Conservation (phyloP, 2,329 filamentous ascomycete genomes). For the Neoscytalidium dimidiatum region DNA sequence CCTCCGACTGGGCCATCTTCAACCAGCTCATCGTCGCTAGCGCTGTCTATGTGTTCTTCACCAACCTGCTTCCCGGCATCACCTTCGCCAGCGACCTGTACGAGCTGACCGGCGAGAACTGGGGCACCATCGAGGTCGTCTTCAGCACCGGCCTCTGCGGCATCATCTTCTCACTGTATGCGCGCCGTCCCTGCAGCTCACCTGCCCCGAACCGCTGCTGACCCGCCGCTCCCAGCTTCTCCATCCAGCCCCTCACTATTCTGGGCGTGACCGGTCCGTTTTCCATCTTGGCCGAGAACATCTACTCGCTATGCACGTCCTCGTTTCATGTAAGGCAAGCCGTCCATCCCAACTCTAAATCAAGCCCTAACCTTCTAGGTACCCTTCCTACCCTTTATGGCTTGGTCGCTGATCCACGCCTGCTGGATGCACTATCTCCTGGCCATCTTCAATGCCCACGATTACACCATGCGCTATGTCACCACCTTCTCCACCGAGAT, state of each 20-base stretch:
- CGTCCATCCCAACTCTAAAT: neutral
- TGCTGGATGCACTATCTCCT: conserved; percentile 67
- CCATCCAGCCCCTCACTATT: conserved; percentile 65
- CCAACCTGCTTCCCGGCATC: conserved; percentile 66
- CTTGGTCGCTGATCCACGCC: conserved; percentile 66
- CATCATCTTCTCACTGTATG: conserved; percentile 62
- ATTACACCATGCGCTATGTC: conserved; percentile 71
- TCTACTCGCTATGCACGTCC: conserved; percentile 59
- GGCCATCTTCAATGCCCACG: conserved; percentile 67
- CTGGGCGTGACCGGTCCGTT: conserved; percentile 68
- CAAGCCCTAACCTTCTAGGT: conserved; percentile 40
- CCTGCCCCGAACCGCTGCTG: neutral
- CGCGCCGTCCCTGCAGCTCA: conserved; percentile 4
- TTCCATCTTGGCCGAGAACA: conserved; percentile 66
- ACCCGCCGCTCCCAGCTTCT: conserved; percentile 42
- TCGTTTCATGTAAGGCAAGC: conserved; percentile 55
- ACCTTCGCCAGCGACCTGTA: conserved; percentile 68
- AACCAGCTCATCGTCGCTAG: conserved; percentile 66
- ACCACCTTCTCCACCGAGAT: conserved; percentile 68
- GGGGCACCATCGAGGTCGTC: conserved; percentile 68
- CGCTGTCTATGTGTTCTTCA: conserved; percentile 68
- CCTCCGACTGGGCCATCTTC: conserved; percentile 49
- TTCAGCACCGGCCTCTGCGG: conserved; percentile 67
- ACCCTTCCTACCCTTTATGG: conserved; percentile 65
- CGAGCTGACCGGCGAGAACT: conserved; percentile 61